Percentiles rank a stretch among this genome's conserved stretches.
These are phyloP conservation scores for Berkeleyomyces basicola DNA, from an alignment of 2,329 filamentous ascomycete genomes.

Conservation along the genomic window DNA sequence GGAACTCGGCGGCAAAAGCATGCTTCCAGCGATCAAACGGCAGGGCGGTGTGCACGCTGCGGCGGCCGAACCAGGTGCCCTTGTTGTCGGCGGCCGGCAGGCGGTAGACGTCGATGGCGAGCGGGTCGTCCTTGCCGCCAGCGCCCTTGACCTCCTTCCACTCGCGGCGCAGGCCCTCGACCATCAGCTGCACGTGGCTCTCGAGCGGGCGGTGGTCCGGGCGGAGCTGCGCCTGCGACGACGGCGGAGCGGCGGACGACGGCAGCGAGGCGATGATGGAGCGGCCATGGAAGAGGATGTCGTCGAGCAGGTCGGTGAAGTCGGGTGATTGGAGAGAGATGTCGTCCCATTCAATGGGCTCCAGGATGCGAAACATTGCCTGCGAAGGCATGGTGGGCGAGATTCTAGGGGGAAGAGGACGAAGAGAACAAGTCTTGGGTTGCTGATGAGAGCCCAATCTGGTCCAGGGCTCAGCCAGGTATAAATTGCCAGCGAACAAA, in stretches of 20 bases:
- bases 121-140: constrained; percentile 50
- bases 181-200: constrained; percentile 17
- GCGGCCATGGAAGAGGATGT: constrained; percentile 50
- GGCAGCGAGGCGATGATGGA: constrained; percentile 65
- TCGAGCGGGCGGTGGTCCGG: constrained; percentile 9
- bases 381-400: constrained; percentile 4
- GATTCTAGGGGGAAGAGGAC: not conserved
- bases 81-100: constrained; percentile 61
- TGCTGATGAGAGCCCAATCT: not conserved
- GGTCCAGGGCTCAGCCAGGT: not conserved
- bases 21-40: constrained; percentile 62
- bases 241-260: constrained; percentile 27
- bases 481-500: not conserved
- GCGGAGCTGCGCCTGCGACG: constrained; percentile 28
- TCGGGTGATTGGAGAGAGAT: constrained; percentile 25
- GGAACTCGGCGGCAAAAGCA: constrained; percentile 65
- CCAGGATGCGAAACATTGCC: constrained; percentile 31
- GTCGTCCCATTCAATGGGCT: constrained; percentile 36
- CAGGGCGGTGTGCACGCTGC: constrained; percentile 66
- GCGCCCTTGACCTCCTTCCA: constrained; percentile 76
- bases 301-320: constrained; percentile 35
- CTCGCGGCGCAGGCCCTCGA: constrained; percentile 51
- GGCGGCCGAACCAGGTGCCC: constrained; percentile 77
- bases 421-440: not conserved
- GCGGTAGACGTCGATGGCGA: constrained; percentile 66